A percentile compares a stretch with the other conserved stretches of the same genome.
Evolutionary conservation across 2,329 filamentous ascomycete genomes (phyloP).

Genomic region (Herpotrichia juniperi): DNA sequence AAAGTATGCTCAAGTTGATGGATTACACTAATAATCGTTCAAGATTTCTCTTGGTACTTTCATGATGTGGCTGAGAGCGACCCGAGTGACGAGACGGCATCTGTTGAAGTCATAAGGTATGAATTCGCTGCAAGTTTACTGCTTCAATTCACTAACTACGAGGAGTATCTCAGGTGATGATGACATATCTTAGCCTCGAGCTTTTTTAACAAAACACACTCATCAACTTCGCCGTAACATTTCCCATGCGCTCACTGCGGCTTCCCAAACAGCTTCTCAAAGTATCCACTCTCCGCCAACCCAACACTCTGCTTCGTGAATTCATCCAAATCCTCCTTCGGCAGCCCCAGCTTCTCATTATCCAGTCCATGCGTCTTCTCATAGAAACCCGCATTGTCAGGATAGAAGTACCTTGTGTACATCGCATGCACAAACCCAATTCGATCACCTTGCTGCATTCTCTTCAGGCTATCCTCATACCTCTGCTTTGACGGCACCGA

Average conservation of each 20-base stretch:
- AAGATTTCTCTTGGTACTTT: conserved; percentile 7
- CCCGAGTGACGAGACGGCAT: neutral
- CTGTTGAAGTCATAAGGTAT: neutral
- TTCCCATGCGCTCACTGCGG: neutral
- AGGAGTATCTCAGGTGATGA: too few relatives aligned
- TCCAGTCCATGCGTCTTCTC: conserved; percentile 45
- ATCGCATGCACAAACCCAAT: conserved; percentile 53
- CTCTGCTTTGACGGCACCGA: conserved; percentile 25
- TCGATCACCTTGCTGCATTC: conserved; percentile 51
- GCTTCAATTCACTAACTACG: too few relatives aligned
- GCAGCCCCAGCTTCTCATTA: conserved; percentile 64
- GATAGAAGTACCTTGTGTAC: conserved; percentile 62
- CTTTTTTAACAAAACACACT: too few relatives aligned
- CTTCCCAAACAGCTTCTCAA: conserved; percentile 4
- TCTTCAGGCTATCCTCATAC: conserved; percentile 35
- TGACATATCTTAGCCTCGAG: too few relatives aligned
- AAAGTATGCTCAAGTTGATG: neutral
- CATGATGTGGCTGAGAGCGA: neutral
- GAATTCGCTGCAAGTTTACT: too few relatives aligned
- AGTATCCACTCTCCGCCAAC: conserved; percentile 39
- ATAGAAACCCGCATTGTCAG: conserved; percentile 32
- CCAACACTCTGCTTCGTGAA: conserved; percentile 58
- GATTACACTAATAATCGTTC: neutral
- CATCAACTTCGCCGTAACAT: too few relatives aligned
- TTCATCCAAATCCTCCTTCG: conserved; percentile 65